Evolutionary conservation across 225 moss, liverwort and hornwort genomes (phyloP).

Genomic region (Sphagnum contortum): DNA sequence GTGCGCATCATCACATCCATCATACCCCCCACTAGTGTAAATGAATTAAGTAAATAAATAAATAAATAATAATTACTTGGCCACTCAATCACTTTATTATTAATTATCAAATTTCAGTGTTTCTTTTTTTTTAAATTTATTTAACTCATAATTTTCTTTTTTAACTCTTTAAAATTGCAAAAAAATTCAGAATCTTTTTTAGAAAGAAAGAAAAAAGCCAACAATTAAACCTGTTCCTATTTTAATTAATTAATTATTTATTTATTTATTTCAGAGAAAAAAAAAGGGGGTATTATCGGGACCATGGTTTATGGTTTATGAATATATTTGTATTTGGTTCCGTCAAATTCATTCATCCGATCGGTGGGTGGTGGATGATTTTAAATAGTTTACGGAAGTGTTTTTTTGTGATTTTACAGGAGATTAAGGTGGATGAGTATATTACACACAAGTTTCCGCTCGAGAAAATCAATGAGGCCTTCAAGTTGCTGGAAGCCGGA

Average conservation of each 20-base stretch:
- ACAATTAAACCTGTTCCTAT: no score
- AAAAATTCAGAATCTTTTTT: no score
- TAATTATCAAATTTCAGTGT: no score
- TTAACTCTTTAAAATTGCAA: not conserved
- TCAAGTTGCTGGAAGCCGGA: slow-evolving; percentile 58
- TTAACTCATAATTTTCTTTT: not conserved
- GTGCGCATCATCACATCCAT: not conserved
- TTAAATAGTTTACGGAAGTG: not conserved
- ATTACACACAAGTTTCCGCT: slow-evolving; percentile 57
- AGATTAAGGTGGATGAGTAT: slow-evolving; percentile 74
- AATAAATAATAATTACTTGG: not conserved
- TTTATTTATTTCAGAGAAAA: no score
- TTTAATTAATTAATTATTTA: no score
- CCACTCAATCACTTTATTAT: no score
- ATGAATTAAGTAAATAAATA: not conserved
- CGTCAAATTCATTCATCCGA: not conserved
- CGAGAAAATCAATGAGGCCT: slow-evolving; percentile 54
- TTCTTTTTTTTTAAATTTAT: no score
- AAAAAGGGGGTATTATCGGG: no score
- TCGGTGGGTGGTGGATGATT: not conserved
- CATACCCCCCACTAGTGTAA: not conserved
- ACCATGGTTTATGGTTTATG: not conserved
- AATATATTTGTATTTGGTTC: not conserved
- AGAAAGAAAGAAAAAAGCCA: no score
- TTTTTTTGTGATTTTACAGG: slow-evolving; percentile 22